Evolutionary conservation across 2,329 filamentous ascomycete genomes (phyloP).

Genomic region (Trichoderma brevicompactum): DNA sequence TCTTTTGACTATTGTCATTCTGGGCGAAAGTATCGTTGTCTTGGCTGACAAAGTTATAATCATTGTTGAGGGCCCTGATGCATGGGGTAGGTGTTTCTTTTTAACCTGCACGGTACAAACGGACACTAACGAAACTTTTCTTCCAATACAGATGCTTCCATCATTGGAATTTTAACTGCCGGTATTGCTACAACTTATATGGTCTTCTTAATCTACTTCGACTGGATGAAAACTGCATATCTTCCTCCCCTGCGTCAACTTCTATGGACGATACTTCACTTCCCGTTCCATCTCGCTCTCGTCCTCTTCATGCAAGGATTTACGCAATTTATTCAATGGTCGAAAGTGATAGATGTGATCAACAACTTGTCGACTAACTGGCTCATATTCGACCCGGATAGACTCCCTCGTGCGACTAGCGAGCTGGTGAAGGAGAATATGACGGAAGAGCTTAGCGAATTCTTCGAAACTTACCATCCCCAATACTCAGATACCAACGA

Average conservation of each 20-base stretch:
- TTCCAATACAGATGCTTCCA: slow-evolving; percentile 34
- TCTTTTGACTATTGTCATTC: slow-evolving; percentile 66
- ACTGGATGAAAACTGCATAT: slow-evolving; percentile 68
- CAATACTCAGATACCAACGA: slow-evolving; percentile 33
- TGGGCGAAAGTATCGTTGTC: slow-evolving; percentile 69
- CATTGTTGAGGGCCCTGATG: slow-evolving; percentile 48
- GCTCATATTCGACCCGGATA: slow-evolving; percentile 28
- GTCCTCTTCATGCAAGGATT: slow-evolving; percentile 67
- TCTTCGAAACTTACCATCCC: slow-evolving; percentile 38
- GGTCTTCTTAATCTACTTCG: slow-evolving; percentile 55
- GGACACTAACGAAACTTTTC: background rate
- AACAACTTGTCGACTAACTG: slow-evolving; percentile 31
- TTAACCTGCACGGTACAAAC: too few relatives aligned
- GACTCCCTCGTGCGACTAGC: slow-evolving; percentile 33
- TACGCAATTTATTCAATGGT: slow-evolving; percentile 59
- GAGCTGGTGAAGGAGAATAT: slow-evolving; percentile 31
- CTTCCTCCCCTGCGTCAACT: slow-evolving; percentile 62
- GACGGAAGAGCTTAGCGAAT: slow-evolving; percentile 30
- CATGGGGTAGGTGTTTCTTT: slow-evolving; percentile 43
- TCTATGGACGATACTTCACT: slow-evolving; percentile 61
- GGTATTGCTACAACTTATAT: slow-evolving; percentile 50
- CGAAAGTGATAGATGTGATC: slow-evolving; percentile 45
- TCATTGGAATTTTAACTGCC: slow-evolving; percentile 48
- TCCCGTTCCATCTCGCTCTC: slow-evolving; percentile 66
- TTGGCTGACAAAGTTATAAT: slow-evolving; percentile 57